Conservation (phyloP, 495 filamentous ascomycete species). For the Annulohypoxylon nitens region DNA sequence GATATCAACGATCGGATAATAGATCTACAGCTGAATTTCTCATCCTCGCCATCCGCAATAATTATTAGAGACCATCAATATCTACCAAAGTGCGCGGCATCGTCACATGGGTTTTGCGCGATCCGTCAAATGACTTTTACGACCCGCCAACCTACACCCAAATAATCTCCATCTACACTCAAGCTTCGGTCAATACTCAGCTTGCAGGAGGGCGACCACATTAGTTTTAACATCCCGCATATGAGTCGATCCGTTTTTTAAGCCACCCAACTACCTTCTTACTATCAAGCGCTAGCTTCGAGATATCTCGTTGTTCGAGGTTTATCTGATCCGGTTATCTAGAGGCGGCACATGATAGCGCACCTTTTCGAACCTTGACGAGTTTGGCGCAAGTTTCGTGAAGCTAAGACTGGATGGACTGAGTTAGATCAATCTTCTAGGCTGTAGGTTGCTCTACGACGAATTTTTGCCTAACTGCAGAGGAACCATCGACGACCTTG, state of each 20-base stretch:
- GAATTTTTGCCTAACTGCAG: slow-evolving; percentile 43
- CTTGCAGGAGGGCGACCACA: not conserved
- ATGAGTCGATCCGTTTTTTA: not conserved
- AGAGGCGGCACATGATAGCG: not conserved
- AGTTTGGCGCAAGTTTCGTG: not conserved
- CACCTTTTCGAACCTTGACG: slow-evolving; percentile 2
- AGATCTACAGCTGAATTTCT: slow-evolving; percentile 3
- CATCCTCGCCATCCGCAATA: not conserved
- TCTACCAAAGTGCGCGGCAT: slow-evolving; percentile 16
- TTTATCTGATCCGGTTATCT: not conserved
- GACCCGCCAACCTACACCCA: not conserved
- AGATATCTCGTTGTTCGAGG: not conserved
- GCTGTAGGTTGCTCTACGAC: slow-evolving; percentile 46
- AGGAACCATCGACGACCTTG: slow-evolving; percentile 22
- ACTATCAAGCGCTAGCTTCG: not conserved
- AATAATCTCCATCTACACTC: not conserved
- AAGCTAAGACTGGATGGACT: slow-evolving; percentile 45
- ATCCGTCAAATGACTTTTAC: not conserved
- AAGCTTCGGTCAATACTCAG: not conserved
- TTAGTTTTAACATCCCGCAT: slow-evolving; percentile 1
- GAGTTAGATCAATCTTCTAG: slow-evolving; percentile 44
- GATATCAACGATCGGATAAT: slow-evolving; percentile 21
- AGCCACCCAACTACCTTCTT: not conserved
- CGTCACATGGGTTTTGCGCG: slow-evolving; percentile 8
- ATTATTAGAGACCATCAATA: slow-evolving; percentile 6